These are phyloP conservation scores for Triticum monococcum DNA, from an alignment of 176 grass and related monocot species.

Conservation along the genomic window DNA sequence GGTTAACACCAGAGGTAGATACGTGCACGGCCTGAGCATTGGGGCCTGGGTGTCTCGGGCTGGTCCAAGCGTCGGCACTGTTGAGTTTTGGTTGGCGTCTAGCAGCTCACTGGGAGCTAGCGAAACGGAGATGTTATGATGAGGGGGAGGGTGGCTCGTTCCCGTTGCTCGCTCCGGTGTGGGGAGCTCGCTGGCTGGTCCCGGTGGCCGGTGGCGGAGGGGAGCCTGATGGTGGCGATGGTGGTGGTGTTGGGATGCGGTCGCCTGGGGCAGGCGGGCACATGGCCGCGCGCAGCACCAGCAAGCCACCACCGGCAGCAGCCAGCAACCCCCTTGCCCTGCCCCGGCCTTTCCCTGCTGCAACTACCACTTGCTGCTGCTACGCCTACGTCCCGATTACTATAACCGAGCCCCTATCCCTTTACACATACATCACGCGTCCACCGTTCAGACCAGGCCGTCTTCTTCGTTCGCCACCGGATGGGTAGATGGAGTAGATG, in stretches of 20 bases:
- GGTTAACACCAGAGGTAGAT: not conserved
- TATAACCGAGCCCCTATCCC: not conserved
- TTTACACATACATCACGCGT: not conserved
- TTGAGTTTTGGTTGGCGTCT: not conserved
- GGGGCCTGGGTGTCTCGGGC: not conserved
- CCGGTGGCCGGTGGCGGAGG: not conserved
- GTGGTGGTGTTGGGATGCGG: constrained; percentile 38
- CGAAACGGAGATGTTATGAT: not conserved
- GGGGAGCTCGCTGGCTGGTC: constrained; percentile 5
- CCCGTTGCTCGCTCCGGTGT: not conserved
- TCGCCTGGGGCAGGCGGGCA: constrained; percentile 48
- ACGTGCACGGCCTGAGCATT: not conserved
- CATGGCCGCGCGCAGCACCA: constrained; percentile 27
- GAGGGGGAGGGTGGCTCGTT: not conserved
- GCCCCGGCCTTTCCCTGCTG: not conserved
- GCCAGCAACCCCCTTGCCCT: not conserved
- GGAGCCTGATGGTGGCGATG: not conserved
- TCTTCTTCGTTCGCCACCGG: not conserved
- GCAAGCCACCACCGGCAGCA: not conserved
- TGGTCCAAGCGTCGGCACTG: constrained; percentile 3
- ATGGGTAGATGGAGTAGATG: not conserved
- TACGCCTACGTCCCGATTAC: not conserved
- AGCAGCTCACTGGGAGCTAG: not conserved
- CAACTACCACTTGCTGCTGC: not conserved
- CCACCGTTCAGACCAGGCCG: not conserved